Conservation (phyloP, 768 basidiomycete genomes). For the Lyophyllum decastes region DNA sequence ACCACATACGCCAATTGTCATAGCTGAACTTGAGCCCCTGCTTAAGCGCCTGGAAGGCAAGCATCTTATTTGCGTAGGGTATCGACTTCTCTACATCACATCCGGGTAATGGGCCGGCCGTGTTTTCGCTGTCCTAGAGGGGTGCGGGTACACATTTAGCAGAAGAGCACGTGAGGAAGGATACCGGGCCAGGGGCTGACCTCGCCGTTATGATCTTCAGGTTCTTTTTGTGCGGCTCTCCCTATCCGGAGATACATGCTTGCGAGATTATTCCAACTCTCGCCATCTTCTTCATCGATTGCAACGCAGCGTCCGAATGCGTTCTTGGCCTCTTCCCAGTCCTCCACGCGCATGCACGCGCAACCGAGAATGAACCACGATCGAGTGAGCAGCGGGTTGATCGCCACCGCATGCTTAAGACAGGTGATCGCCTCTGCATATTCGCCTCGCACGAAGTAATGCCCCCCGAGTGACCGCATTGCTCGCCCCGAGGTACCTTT, state of each 20-base stretch:
- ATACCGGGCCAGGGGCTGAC: conserved; percentile 2
- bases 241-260: conserved; percentile 90
- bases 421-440: conserved; percentile 65
- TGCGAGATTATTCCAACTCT: conserved; percentile 98
- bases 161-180: neutral
- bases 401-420: conserved; percentile 74
- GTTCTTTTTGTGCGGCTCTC: conserved; percentile 24
- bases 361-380: conserved; percentile 99
- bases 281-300: conserved; percentile 94
- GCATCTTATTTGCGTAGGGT: conserved; percentile 74
- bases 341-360: conserved; percentile 76
- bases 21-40: conserved; percentile 84
- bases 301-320: conserved; percentile 86
- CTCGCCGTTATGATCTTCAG: conserved; percentile 30
- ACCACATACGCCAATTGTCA: conserved; percentile 98
- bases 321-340: conserved; percentile 82
- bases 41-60: conserved; percentile 91
- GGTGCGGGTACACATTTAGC: neutral
- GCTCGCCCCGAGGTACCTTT: conserved; percentile 81
- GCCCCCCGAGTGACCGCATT: conserved; percentile 88
- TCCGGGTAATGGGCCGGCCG: neutral
- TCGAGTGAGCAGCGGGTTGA: conserved; percentile 85
- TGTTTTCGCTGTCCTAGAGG: neutral
- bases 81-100: conserved; percentile 33
- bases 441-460: conserved; percentile 69